These are phyloP conservation scores for Uromyces viciae-fabae DNA, from an alignment of 1,284 basidiomycete species.

Conservation along the genomic window DNA sequence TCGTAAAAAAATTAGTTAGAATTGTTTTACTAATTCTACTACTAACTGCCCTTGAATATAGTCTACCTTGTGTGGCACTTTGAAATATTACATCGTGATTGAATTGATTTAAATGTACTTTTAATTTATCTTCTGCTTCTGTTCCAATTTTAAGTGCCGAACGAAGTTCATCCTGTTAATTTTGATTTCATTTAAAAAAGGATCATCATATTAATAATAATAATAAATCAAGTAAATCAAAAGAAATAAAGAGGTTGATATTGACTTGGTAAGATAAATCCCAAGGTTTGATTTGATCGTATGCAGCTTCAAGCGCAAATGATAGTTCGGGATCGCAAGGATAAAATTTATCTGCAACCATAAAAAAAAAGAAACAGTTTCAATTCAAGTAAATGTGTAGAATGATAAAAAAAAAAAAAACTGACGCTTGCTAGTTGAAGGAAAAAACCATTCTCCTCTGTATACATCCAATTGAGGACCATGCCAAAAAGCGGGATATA, in stretches of 20 bases:
- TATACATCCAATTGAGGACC: constrained; percentile 35
- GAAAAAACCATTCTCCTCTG: constrained; percentile 42
- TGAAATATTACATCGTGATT: constrained; percentile 53
- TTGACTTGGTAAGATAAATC: constrained; percentile 48
- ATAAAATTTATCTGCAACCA: constrained; percentile 49
- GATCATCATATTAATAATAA: constrained; percentile 51
- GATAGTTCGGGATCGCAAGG: constrained; percentile 53
- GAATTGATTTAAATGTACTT: constrained; percentile 45
- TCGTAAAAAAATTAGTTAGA: constrained; percentile 44
- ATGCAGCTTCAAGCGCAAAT: constrained; percentile 54
- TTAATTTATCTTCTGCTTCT: constrained; percentile 48
- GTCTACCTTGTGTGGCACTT: constrained; percentile 46
- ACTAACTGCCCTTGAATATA: constrained; percentile 48
- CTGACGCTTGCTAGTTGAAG: constrained; percentile 49
- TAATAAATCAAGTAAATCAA: constrained; percentile 47
- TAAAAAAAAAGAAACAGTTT: not conserved
- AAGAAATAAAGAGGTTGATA: no score
- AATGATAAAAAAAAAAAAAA: no score
- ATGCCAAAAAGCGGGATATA: constrained; percentile 43
- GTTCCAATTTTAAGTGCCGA: constrained; percentile 34
- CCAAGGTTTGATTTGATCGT: constrained; percentile 54
- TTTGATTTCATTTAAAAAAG: constrained; percentile 7
- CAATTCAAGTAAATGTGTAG: not conserved
- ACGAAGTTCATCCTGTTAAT: constrained; percentile 39
- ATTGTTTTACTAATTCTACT: constrained; percentile 42